Conservation (phyloP, 2,329 filamentous ascomycete species). For the Claviceps humidiphila region DNA sequence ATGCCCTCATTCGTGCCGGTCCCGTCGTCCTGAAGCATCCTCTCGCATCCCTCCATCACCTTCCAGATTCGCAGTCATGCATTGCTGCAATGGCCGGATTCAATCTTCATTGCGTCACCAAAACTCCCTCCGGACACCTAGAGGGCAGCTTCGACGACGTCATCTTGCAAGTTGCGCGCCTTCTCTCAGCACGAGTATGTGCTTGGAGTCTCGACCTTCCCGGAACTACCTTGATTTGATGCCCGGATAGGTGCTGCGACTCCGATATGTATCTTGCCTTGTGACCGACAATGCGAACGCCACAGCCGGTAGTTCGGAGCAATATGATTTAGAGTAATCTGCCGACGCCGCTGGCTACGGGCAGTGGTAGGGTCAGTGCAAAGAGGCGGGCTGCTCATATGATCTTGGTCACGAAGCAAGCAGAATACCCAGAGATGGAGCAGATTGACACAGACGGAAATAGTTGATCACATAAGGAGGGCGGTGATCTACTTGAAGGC, state of each 20-base stretch:
- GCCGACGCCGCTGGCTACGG: conserved; percentile 40
- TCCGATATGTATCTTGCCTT: conserved; percentile 26
- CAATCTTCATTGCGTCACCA: conserved; percentile 21
- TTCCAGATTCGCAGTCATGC: no score
- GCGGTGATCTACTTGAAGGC: conserved; percentile 2
- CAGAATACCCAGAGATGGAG: conserved; percentile 30
- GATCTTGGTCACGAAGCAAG: conserved; percentile 34
- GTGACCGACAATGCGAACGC: conserved; percentile 40
- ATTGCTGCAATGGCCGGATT: no score
- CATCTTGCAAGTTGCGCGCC: conserved; percentile 26
- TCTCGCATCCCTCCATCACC: no score
- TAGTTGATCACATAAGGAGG: conserved; percentile 5
- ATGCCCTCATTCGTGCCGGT: no score
- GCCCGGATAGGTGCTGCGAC: no score
- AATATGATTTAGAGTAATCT: conserved; percentile 27
- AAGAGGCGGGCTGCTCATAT: conserved; percentile 36
- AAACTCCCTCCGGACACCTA: conserved; percentile 39
- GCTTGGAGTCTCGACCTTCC: conserved; percentile 38
- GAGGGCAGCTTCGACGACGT: conserved; percentile 43
- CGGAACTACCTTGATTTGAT: conserved; percentile 26
- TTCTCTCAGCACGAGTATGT: conserved; percentile 25
- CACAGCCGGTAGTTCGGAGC: conserved; percentile 26
- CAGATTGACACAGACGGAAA: conserved; percentile 12
- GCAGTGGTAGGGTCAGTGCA: conserved; percentile 29
- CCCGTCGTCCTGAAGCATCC: no score